Evolutionary conservation across 2,329 filamentous ascomycete genomes (phyloP).

Genomic region (Cytospora piceae): DNA sequence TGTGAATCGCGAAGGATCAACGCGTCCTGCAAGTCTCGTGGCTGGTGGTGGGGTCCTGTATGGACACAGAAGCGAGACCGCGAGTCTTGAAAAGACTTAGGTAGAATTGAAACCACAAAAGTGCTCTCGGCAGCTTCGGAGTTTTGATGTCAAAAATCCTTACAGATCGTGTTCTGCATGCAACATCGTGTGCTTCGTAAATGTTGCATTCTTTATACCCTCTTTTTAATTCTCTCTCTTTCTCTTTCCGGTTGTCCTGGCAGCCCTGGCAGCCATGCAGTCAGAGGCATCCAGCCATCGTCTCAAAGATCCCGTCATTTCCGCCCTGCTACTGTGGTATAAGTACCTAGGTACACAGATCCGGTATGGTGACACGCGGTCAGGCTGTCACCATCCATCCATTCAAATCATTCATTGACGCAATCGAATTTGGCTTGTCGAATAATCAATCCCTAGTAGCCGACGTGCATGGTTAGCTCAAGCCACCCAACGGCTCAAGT

Average conservation of each 20-base stretch:
- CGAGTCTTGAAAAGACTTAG: background rate
- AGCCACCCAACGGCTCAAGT: slow-evolving; percentile 3
- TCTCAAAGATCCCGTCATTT: too few species aligned
- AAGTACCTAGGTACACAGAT: too few species aligned
- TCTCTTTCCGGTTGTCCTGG: too few species aligned
- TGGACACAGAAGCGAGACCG: slow-evolving; percentile 8
- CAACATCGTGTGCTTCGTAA: slow-evolving; percentile 4
- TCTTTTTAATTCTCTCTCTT: too few species aligned
- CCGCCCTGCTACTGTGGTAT: too few species aligned
- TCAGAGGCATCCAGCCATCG: too few species aligned
- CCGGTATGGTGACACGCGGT: too few species aligned
- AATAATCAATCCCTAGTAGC: background rate
- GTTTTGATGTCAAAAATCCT: background rate
- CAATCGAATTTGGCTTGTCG: background rate
- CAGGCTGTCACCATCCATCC: too few species aligned
- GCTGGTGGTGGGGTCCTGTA: slow-evolving; percentile 11
- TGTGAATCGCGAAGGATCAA: slow-evolving; percentile 11
- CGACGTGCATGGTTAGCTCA: slow-evolving; percentile 14
- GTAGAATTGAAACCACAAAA: background rate
- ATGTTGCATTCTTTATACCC: background rate
- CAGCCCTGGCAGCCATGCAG: too few species aligned
- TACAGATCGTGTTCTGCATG: slow-evolving; percentile 3
- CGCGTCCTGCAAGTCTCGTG: slow-evolving; percentile 4
- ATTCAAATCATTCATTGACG: background rate
- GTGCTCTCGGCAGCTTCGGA: slow-evolving; percentile 18